phyloP scores from a whole-genome alignment of 352 stramenopile species.

The Pythium utonaiense region DNA sequence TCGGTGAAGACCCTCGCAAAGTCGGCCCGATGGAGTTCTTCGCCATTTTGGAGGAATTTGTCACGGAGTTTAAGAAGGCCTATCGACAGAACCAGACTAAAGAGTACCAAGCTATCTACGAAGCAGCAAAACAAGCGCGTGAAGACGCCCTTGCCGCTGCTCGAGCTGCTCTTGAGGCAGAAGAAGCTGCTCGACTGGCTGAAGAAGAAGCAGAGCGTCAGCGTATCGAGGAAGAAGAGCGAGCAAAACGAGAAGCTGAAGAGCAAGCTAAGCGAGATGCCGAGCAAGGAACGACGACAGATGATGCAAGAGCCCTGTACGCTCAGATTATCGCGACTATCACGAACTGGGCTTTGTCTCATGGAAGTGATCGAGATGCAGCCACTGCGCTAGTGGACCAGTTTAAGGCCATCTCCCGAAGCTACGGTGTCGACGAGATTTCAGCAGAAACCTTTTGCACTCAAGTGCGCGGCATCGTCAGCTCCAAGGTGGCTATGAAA shows the following conservation, averaged over 20 bases:
- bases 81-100: conserved; percentile 88
- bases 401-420: conserved; percentile 56
- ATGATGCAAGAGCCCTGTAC: conserved; percentile 57
- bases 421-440: conserved; percentile 63
- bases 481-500: conserved; percentile 66
- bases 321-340: conserved; percentile 64
- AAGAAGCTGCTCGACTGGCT: conserved; percentile 26
- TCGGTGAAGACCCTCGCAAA: conserved; percentile 80
- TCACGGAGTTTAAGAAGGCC: conserved; percentile 85
- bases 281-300: conserved; percentile 19
- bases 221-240: conserved; percentile 54
- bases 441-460: conserved; percentile 71
- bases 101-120: conserved; percentile 77
- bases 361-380: conserved; percentile 41
- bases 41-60: conserved; percentile 77
- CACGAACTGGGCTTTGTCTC: conserved; percentile 53
- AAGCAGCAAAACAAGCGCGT: conserved; percentile 47
- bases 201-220: conserved; percentile 46
- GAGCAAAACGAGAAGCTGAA: conserved; percentile 49
- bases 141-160: conserved; percentile 35
- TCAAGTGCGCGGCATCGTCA: conserved; percentile 59
- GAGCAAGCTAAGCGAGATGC: conserved; percentile 20
- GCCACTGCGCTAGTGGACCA: conserved; percentile 43
- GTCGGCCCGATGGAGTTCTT: conserved; percentile 84
- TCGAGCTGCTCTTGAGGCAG: conserved; percentile 26